Evolutionary conservation across 1,284 basidiomycete species (phyloP).

Genomic region (Melampsora americana): DNA sequence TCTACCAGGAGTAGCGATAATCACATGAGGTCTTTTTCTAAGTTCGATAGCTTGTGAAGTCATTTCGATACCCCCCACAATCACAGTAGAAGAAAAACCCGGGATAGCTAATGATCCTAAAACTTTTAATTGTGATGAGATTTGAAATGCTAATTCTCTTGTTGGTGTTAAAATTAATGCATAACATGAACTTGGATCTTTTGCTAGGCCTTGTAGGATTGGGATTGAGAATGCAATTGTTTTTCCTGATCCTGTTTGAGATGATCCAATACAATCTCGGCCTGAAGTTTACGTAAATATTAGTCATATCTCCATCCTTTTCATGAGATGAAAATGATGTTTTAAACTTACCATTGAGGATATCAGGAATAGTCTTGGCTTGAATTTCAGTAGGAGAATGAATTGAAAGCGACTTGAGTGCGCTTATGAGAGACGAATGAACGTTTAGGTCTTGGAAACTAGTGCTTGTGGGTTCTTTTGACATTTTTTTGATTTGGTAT

Average conservation of each 20-base stretch:
- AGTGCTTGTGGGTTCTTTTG: not conserved
- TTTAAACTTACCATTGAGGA: conserved; percentile 65
- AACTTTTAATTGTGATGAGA: conserved; percentile 91
- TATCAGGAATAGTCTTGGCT: conserved; percentile 78
- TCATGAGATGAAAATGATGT: conserved; percentile 46
- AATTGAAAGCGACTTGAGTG: conserved; percentile 80
- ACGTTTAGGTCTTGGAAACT: conserved; percentile 64
- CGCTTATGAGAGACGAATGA: conserved; percentile 66
- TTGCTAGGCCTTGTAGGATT: conserved; percentile 80
- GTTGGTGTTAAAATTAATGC: conserved; percentile 92
- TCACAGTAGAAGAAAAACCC: conserved; percentile 67
- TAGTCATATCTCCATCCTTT: not conserved
- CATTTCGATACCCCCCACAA: conserved; percentile 99
- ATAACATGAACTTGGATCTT: conserved; percentile 89
- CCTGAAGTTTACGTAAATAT: conserved; percentile 58
- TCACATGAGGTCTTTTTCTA: conserved; percentile 78
- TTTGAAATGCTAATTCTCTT: conserved; percentile 92
- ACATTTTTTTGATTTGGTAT: not conserved
- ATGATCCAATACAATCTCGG: conserved; percentile 90
- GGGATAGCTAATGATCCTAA: conserved; percentile 77
- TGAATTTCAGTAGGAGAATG: conserved; percentile 83
- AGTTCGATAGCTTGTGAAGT: conserved; percentile 88
- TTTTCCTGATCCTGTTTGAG: conserved; percentile 96
- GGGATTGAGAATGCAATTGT: conserved; percentile 96
- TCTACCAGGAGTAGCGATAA: conserved; percentile 93